Evolutionary conservation across 2,329 filamentous ascomycete species (phyloP).

Genomic region (Hymenoscyphus scutula): DNA sequence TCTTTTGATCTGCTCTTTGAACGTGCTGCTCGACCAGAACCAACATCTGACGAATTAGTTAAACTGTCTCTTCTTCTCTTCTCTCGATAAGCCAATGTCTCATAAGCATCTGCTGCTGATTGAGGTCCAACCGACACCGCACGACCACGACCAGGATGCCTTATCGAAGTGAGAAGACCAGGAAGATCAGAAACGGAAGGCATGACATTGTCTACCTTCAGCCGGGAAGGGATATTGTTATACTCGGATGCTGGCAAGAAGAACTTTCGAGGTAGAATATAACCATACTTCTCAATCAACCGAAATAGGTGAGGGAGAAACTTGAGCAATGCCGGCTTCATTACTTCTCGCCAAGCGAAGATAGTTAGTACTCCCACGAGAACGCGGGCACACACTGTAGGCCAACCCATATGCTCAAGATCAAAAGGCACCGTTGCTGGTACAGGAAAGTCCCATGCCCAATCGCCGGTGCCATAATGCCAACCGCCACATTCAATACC

Average conservation of each 20-base stretch:
- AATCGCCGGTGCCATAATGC: constrained; percentile 57
- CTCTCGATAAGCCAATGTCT: constrained; percentile 88
- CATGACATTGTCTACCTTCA: constrained; percentile 82
- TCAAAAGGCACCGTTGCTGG: constrained; percentile 62
- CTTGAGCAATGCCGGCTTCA: constrained; percentile 79
- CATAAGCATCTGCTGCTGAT: constrained; percentile 93
- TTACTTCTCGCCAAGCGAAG: constrained; percentile 84
- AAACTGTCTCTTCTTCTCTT: constrained; percentile 60
- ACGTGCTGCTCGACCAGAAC: constrained; percentile 17
- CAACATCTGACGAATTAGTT: constrained; percentile 23
- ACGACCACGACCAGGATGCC: constrained; percentile 72
- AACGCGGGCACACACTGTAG: constrained; percentile 64
- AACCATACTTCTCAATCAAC: constrained; percentile 73
- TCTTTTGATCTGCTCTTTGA: constrained; percentile 17
- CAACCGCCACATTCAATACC: constrained; percentile 80
- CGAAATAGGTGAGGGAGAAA: constrained; percentile 84
- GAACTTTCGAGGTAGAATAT: constrained; percentile 82
- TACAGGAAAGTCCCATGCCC: constrained; percentile 50
- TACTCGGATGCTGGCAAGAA: constrained; percentile 91
- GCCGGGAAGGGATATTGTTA: constrained; percentile 70
- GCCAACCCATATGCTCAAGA: constrained; percentile 63
- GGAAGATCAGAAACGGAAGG: constrained; percentile 87
- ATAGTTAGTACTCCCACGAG: constrained; percentile 78
- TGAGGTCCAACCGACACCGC: constrained; percentile 91
- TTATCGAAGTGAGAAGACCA: constrained; percentile 75